Conservation (phyloP, 768 basidiomycete species). For the Boletus tylopilopsis region DNA sequence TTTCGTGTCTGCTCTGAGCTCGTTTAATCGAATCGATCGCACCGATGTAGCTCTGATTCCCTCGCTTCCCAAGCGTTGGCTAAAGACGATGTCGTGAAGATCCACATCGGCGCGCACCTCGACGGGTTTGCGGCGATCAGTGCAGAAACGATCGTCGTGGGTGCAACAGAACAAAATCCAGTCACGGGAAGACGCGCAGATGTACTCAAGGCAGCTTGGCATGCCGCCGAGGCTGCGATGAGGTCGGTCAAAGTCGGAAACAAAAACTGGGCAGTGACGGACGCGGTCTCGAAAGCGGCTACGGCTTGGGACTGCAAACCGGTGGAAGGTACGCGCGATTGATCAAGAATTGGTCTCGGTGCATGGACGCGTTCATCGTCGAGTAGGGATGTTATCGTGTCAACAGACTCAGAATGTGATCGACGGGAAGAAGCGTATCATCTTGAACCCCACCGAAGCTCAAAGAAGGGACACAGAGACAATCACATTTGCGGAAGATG, state of each 20-base stretch:
- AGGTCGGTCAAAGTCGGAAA: constrained; percentile 86
- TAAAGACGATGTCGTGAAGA: constrained; percentile 91
- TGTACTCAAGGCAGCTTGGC: constrained; percentile 90
- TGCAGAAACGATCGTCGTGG: constrained; percentile 91
- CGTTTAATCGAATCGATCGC: constrained; percentile 28
- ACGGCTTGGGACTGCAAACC: constrained; percentile 82
- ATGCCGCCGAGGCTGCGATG: constrained; percentile 90
- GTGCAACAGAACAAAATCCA: constrained; percentile 67
- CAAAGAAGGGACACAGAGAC: constrained; percentile 87
- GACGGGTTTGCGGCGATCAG: constrained; percentile 94
- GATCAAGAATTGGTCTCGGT: neutral
- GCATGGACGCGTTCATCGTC: neutral
- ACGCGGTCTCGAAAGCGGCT: constrained; percentile 71
- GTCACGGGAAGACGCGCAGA: constrained; percentile 87
- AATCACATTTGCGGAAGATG: constrained; percentile 83
- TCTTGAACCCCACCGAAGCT: constrained; percentile 80
- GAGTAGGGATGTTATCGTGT: constrained; percentile 87
- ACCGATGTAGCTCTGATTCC: constrained; percentile 60
- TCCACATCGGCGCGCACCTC: constrained; percentile 96
- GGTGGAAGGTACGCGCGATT: constrained; percentile 72
- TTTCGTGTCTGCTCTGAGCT: neutral
- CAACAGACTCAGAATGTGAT: constrained; percentile 93
- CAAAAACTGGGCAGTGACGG: constrained; percentile 95
- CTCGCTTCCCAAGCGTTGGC: constrained; percentile 64
- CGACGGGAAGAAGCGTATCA: constrained; percentile 94